Evolutionary conservation across 2,329 filamentous ascomycete species (phyloP).

Genomic region (Hymenotorrendiella dingleyae): DNA sequence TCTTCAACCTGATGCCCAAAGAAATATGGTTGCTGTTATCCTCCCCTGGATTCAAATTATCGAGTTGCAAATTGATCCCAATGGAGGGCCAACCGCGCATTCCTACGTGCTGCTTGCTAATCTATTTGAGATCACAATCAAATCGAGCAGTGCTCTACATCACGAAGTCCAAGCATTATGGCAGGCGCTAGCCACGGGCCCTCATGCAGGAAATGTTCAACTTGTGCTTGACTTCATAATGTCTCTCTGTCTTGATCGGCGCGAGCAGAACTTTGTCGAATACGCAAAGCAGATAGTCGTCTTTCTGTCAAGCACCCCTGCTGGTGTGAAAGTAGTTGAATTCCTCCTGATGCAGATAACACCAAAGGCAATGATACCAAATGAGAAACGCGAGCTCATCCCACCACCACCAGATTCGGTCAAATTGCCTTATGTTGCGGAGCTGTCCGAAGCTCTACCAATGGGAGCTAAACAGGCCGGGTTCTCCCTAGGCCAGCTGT

Average conservation of each 20-base stretch:
- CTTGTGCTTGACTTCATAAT: conserved; percentile 96
- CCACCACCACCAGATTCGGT: conserved; percentile 67
- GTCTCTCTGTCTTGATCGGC: conserved; percentile 80
- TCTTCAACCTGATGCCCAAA: conserved; percentile 72
- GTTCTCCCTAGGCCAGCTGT: conserved; percentile 87
- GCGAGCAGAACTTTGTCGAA: conserved; percentile 97
- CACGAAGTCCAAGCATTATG: conserved; percentile 97
- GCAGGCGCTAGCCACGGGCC: conserved; percentile 91
- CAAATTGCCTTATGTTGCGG: conserved; percentile 81
- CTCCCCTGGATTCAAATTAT: conserved; percentile 95
- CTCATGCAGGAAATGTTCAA: conserved; percentile 88
- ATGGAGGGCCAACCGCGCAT: conserved; percentile 80
- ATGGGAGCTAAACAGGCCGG: conserved; percentile 87
- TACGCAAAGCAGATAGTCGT: conserved; percentile 98
- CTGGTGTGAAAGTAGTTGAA: conserved; percentile 88
- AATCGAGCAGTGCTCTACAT: conserved; percentile 78
- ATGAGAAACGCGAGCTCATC: conserved; percentile 67
- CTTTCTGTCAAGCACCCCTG: conserved; percentile 79
- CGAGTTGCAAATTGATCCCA: conserved; percentile 85
- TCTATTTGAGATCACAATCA: conserved; percentile 92
- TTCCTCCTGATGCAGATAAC: conserved; percentile 87
- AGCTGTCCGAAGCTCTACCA: conserved; percentile 71
- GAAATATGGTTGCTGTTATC: conserved; percentile 90
- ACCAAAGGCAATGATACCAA: conserved; percentile 94
- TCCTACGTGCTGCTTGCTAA: conserved; percentile 96